Evolutionary conservation across 2,329 filamentous ascomycete species (phyloP), one percentile per base, ranked within the genome.

Genomic region (Byssoonygena ceratinophila): DNA sequence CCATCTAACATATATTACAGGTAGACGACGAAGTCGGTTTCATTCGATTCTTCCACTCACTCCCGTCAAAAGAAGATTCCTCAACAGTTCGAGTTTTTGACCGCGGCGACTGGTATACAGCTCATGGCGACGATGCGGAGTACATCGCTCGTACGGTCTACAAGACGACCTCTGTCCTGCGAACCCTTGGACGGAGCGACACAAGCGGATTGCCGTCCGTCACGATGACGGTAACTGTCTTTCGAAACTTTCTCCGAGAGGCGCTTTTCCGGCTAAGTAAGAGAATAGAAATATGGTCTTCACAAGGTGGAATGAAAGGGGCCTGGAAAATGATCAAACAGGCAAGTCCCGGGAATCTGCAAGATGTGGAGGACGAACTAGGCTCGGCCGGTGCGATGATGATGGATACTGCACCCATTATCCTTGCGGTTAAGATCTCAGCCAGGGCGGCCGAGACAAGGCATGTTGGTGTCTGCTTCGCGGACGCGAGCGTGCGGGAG

Each of bases 11-110:
- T 51, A 37, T 18, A 32, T 20, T 34, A 27, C 52, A 90, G 85
- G 87, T 97, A 66, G 94, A 98, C 64, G 92, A 98, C 66, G 92
- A 98, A 74, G 83, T 84, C 64, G 89, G 91, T 60, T 98, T 98
- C 76, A 96, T 97, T 72, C 87, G 84, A 61, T 94, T 89, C 73
- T 98, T 94, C 76, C 91, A 91, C 61, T 84, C 83, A n/a, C 77
- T 98, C 2, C 82, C 88, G 4, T 63, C 74, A 12, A 81, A 82
- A 50, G 80, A 82, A 60, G 78, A 82, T 36, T 62, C 66, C 59
- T 68, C 70, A 34, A 90, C 87, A 0, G 78, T 98, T 51, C 84
- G 92, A 51, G 84, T 98, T 55, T 97, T 97, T 65, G 90, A 97
- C 64, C 82, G 92, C 58, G 85, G 87, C 32, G 92, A 98, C 66